Conservation (phyloP, 441 rosid genomes). For the Gossypium aridum region DNA sequence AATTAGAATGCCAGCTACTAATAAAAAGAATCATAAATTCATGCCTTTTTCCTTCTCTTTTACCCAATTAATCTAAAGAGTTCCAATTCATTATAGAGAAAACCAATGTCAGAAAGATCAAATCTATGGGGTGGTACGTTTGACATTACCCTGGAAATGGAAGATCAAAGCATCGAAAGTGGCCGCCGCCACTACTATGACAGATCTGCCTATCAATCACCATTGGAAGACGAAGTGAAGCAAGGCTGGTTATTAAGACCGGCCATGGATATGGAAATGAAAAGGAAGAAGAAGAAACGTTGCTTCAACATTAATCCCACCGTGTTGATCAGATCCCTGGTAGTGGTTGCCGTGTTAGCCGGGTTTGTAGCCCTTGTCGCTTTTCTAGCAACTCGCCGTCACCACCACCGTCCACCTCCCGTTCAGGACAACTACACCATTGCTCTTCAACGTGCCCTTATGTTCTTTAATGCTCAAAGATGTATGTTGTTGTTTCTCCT, state of each 20-base stretch:
- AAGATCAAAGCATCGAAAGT: not conserved
- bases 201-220: slow-evolving; percentile 11
- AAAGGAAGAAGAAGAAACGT: slow-evolving; percentile 5
- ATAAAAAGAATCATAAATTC: not conserved
- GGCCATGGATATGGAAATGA: slow-evolving; percentile 3
- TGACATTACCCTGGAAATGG: slow-evolving; percentile 12
- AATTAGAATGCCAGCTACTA: not conserved
- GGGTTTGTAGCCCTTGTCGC: slow-evolving; percentile 7
- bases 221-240: slow-evolving; percentile 27
- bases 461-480: slow-evolving; percentile 36
- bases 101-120: slow-evolving; percentile 14
- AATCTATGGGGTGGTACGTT: slow-evolving; percentile 33
- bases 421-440: slow-evolving; percentile 28
- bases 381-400: not conserved
- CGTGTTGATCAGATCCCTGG: slow-evolving; percentile 9
- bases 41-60: not conserved
- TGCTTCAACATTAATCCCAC: not conserved
- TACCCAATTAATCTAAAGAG: not conserved
- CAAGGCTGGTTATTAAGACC: slow-evolving; percentile 34
- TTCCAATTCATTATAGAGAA: not conserved
- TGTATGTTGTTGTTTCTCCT: slow-evolving; percentile 15
- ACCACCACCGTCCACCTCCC: slow-evolving; percentile 12
- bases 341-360: not conserved
- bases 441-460: slow-evolving; percentile 28
- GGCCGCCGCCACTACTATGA: slow-evolving; percentile 6